phyloP scores from a whole-genome alignment of 129 eudicot genomes.

The Flaveria brownii region DNA sequence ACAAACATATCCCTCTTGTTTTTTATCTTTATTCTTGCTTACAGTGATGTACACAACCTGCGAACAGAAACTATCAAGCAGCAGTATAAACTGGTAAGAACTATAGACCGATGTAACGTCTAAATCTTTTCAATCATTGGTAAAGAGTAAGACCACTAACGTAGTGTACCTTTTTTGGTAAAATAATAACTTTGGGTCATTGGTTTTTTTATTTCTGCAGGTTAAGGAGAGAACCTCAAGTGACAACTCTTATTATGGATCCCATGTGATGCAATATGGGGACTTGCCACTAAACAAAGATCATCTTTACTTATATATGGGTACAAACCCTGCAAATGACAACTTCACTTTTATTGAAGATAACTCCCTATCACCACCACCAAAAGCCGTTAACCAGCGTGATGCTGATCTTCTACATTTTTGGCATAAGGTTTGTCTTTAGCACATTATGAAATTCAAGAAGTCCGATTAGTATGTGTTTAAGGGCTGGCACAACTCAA shows the following conservation, averaged over 20 bases:
- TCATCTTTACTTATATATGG: slow-evolving; percentile 58
- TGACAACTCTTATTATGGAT: slow-evolving; percentile 69
- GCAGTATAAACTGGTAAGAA: slow-evolving; percentile 74
- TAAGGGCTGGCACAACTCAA: neutral
- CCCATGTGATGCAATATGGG: slow-evolving; percentile 98
- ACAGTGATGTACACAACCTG: slow-evolving; percentile 87
- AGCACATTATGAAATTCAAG: neutral
- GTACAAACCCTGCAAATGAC: slow-evolving; percentile 87
- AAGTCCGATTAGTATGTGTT: neutral
- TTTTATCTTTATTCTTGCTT: slow-evolving; percentile 10
- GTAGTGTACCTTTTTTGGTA: neutral
- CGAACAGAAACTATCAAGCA: slow-evolving; percentile 72
- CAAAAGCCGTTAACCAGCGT: slow-evolving; percentile 72
- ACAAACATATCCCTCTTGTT: neutral
- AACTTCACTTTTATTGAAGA: slow-evolving; percentile 54
- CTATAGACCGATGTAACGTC: slow-evolving; percentile 1
- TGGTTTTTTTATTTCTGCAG: slow-evolving; percentile 42
- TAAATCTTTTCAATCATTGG: neutral
- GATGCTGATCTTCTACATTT: slow-evolving; percentile 94
- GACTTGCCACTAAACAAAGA: slow-evolving; percentile 74
- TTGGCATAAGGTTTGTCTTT: slow-evolving; percentile 71
- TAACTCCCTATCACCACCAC: slow-evolving; percentile 49
- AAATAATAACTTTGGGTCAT: neutral
- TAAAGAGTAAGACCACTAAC: neutral
- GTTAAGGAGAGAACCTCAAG: slow-evolving; percentile 80